Base-by-base conservation (phyloP, 2,329 filamentous ascomycete genomes). In the Plenodomus tracheiphilus region DNA sequence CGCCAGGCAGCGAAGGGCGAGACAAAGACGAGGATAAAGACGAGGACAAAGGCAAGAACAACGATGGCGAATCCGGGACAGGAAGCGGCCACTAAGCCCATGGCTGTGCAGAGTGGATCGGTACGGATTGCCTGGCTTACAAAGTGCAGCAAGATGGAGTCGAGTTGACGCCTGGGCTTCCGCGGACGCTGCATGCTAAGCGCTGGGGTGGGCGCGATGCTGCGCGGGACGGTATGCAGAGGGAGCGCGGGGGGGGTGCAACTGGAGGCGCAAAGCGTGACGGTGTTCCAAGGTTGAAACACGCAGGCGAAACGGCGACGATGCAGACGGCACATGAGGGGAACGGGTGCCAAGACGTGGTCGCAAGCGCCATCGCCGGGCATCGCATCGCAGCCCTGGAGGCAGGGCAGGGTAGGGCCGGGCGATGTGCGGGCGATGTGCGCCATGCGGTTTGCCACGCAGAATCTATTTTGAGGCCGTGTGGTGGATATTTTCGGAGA, bases 81-180 rank as follows among this genome's bases (percentile, higher is more conserved):
- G 11, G 11, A 15, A 15, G 28, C 28, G 28, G 28, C 28, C 9
- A 32, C 28, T 10, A 10, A 32, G 28, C 28, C 28, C 28, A 32
- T 17, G 18, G 58, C 61, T 54, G 61, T 59, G 62, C 51, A 46
- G 37, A 39, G 45, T 35, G 32, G 45, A 45, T 32, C 16, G 54
- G 43, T 42, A 44, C 44, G 51, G 57, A 52, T 42, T 54, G 55
- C 48, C 51, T 61, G 49, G 51, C 53, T 43, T 76, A 93, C 89
- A 75, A 96, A 92, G 73, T 96, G 90, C 53, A 95, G 75, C 66
- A 95, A 87, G 66, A 90, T 77, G 62, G 88, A 82, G 63, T 61
- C 57, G 41, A 61, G 49, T 49, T 64, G 63, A 28, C 63, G 64
- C 53, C 62, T 62, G 54, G 56, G 57, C 54, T 51, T 54, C 59